Base-by-base conservation (phyloP, 1,284 basidiomycete species). In the Earliella scabrosa region DNA sequence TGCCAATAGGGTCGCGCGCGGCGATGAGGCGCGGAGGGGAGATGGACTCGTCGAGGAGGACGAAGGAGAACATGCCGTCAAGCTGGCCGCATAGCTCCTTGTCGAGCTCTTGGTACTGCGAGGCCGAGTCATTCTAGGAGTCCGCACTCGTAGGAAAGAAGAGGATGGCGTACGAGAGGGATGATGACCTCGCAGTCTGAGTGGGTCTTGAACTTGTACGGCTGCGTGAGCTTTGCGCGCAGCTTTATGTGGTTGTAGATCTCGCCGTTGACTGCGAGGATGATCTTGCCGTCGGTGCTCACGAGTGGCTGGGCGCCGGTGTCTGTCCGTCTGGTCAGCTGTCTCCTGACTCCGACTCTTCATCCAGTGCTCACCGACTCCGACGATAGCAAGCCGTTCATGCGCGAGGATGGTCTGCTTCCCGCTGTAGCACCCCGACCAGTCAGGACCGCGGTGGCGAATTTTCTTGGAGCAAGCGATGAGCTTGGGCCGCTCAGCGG, bases 31-130 rank as follows among this genome's bases (percentile, higher is more conserved):
- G 87, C 36, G 94, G 83, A 7, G 97, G 97, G 1, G 90, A 81
- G 56, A 93, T 89, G 11, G 92, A 92, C 69, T 95, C 94, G 76
- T 99, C 97, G 56, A 99, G 81, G 40, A 99, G 85, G 63, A 98
- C 90, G 70, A 99, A 99, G 11, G 95, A 96, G 79, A 99, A 99
- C 95, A 99, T 98, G 66, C 97, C 97, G 72, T 99, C 97, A 58
- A 99, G 90, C 73, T 87, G 80, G 69, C 77, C 75, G 76, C 92
- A 92, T 24, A 96, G 75, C 2, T 82, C 83, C 65, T 86, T 92
- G 69, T 80, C 93, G 70, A 93, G 75, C 77, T 94, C 88, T 67
- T 82, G 81, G 79, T 97, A 97, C 95, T 97, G 66, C 13, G 57
- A 36, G 45, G 16, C 55, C 18, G 32, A 48, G 24, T 38, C 23